Base-by-base conservation (phyloP, 306 rosid species). In the Chamaecrista fasciculata region DNA sequence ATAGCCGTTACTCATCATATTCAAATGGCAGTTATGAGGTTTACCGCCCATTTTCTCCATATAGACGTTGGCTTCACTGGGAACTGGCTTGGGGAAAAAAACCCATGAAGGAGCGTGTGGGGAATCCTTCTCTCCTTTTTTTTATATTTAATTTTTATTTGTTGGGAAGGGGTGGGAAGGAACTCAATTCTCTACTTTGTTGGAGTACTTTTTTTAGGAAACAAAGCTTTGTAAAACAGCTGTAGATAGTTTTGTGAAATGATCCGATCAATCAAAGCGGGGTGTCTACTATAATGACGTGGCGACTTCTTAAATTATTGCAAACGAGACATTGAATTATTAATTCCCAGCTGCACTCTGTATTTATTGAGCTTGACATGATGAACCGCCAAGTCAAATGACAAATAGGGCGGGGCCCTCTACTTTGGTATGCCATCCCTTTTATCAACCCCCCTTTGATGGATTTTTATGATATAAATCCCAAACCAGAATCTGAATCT, bases 11-110 rank as follows among this genome's bases (percentile, higher is more conserved):
- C 77, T 77, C 71, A n/a, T 72, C 65, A 61, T 67, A 63, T 90
- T 89, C 88, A 87, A 90, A 82, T 80, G 95, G 72, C 75, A 84
- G 95, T 90, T 90, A 83, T 78, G 85, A 68, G 84, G 78, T 78
- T 82, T 75, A 74, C 81, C 73, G 82, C 87, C 77, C 61, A 71
- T 48, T 73, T 71, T 59, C 70, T 62, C 56, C 18, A 68, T 48
- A 76, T 70, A 51, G 71, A 62, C 61, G 69, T 71, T 76, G 36
- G 71, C 72, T 79, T 81, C 72, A 26, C 66, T 67, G 74, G 71
- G 79, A 36, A 29, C 51, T 69, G 58, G 62, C 47, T 77, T 84
- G 93, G 93, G 89, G 93, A 82, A 85, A 53, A 16, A 69, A 66
- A 40, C 66, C 29, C 36, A 33, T 8, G 36, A 44, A 66, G 61